A percentile compares a stretch with the other conserved stretches of the same genome.
Conservation (phyloP, 352 stramenopile species). For the Phytophthora sp. region DNA sequence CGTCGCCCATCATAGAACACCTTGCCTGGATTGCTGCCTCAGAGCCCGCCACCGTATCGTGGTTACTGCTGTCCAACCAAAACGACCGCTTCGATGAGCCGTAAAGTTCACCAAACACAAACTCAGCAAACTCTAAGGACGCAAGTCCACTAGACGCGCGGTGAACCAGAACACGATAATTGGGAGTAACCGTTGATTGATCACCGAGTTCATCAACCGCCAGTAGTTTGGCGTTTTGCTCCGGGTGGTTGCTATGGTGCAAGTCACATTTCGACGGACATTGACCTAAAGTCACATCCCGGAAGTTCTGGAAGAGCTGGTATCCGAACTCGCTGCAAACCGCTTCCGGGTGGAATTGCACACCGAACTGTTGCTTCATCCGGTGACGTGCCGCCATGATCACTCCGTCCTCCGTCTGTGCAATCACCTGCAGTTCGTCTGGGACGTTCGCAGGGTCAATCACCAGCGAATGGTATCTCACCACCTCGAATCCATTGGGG, state of each 20-base stretch:
- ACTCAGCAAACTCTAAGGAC: conserved; percentile 66
- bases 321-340: conserved; percentile 91
- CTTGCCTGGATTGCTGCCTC: conserved; percentile 31
- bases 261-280: conserved; percentile 51
- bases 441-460: conserved; percentile 63
- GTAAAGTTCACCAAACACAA: conserved; percentile 67
- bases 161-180: conserved; percentile 44
- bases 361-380: conserved; percentile 90
- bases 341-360: conserved; percentile 98
- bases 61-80: conserved; percentile 87
- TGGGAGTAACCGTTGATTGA: neutral
- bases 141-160: conserved; percentile 39
- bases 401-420: conserved; percentile 68
- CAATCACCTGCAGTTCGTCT: conserved; percentile 58
- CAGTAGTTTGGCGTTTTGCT: conserved; percentile 2
- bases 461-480: conserved; percentile 96
- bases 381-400: conserved; percentile 93
- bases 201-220: neutral
- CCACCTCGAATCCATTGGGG: conserved; percentile 87
- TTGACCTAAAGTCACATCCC: conserved; percentile 58
- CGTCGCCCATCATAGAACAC: conserved; percentile 84
- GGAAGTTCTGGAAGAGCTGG: conserved; percentile 92
- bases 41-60: conserved; percentile 32
- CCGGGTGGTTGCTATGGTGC: conserved; percentile 48
- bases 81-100: conserved; percentile 56